Evolutionary conservation across 2,329 filamentous ascomycete species (phyloP), one percentile per base, ranked within the genome.

Genomic region (Albophoma yamanashiensis): DNA sequence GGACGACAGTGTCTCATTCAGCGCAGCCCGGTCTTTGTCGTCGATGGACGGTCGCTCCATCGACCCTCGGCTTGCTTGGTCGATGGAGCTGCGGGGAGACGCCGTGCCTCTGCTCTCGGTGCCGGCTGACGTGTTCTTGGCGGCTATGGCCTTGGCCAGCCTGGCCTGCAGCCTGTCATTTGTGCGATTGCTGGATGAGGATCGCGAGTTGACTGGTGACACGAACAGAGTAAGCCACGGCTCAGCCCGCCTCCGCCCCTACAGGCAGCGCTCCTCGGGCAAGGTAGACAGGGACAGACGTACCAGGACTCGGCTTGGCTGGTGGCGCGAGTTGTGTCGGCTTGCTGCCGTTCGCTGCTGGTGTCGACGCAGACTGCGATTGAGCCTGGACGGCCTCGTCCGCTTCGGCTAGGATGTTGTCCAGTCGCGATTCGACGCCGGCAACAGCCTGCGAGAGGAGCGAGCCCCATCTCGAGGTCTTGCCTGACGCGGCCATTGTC

Each of bases 381-480:
- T 7, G 58, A 34, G 31, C n/a, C 61, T 17, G 58, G 11, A 31
- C 40, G 17, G n/a, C 50, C 34, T 15, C 83, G 52, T 88, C 85
- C 59, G 90, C 86, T 65, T 97, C 92, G 59, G 91, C 86, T 62
- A 99, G 82, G 61, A 99, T 96, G 57, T 85, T 92, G 73, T 99
- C 94, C 62, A 99, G 83, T 52, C 90, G 87, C 62, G 92, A 95
- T 76, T 99, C 94, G 61, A 99, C 89, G 62, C 92, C 92, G 59
- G 92, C 92, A 62, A 97, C 91, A 64, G 93, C 92, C 74, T 93
- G 91, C 65, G 92, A 89, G 62, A 97, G 82, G 71, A 96, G 88
- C 39, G 85, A 86, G 55, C 88, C 89, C 89, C 89, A 92, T 84
- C 83, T 65, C 61, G 81, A 77, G 65, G 64, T 61, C 68, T 83